phyloP scores from a whole-genome alignment of 768 basidiomycete species.

The Fistulinella prunicolor region DNA sequence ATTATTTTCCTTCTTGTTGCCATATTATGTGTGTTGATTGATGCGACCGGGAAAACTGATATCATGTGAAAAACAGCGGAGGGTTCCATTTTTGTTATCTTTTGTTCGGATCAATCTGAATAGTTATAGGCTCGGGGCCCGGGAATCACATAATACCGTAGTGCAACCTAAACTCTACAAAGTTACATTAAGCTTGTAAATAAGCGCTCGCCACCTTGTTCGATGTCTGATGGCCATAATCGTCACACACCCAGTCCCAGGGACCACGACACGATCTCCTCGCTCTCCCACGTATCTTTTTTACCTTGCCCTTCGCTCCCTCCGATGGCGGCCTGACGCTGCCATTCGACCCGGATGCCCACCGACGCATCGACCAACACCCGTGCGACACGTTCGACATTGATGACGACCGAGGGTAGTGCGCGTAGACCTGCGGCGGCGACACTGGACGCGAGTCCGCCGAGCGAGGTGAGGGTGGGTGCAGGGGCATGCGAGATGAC shows the following conservation, averaged over 20 bases:
- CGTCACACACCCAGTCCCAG: conserved; percentile 18
- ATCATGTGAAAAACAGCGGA: no score
- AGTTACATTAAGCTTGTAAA: no score
- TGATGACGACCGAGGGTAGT: conserved; percentile 23
- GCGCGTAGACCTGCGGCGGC: conserved; percentile 17
- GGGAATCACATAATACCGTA: no score
- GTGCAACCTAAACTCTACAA: no score
- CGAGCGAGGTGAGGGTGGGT: conserved; percentile 10
- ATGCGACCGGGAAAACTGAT: no score
- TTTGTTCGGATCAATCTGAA: no score
- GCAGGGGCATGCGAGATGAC: conserved; percentile 6
- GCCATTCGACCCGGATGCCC: conserved; percentile 27
- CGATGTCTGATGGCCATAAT: no score
- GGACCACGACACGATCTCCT: conserved; percentile 26
- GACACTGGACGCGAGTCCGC: conserved; percentile 16
- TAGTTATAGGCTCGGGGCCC: no score
- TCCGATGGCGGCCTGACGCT: conserved; percentile 12
- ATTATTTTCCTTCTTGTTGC: no score
- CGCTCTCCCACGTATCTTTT: conserved; percentile 28
- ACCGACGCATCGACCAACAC: conserved; percentile 28
- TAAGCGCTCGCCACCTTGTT: no score
- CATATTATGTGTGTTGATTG: no score
- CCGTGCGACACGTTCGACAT: conserved; percentile 18
- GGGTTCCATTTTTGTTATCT: no score
- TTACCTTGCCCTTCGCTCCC: not conserved